These are phyloP conservation scores for Xerocomus spinulosus DNA, from an alignment of 768 basidiomycete genomes.

Conservation along the genomic window DNA sequence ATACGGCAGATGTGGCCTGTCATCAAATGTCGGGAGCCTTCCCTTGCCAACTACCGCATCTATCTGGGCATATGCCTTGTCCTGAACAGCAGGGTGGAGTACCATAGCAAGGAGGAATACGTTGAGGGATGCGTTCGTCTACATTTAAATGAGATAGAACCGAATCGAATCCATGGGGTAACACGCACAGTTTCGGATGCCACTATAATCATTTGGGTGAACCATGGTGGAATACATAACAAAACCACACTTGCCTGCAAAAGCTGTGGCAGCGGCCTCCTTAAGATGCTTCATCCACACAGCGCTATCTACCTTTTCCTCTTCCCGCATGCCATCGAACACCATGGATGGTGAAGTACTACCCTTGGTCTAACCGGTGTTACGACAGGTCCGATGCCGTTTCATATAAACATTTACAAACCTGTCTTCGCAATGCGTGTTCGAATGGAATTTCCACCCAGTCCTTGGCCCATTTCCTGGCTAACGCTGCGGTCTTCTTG, in stretches of 20 bases:
- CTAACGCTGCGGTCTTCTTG: slow-evolving; percentile 8
- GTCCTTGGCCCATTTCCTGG: slow-evolving; percentile 3
- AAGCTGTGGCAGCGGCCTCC: slow-evolving; percentile 14
- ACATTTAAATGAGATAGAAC: neutral
- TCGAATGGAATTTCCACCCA: slow-evolving; percentile 25
- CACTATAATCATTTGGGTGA: slow-evolving; percentile 2
- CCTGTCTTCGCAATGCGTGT: slow-evolving; percentile 24
- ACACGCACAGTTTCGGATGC: slow-evolving; percentile 16
- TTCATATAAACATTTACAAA: slow-evolving; percentile 2
- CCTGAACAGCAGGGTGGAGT: slow-evolving; percentile 16
- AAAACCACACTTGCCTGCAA: slow-evolving; percentile 5
- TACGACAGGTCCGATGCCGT: neutral
- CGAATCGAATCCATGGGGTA: neutral
- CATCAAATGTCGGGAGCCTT: slow-evolving; percentile 15
- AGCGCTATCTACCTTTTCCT: neutral
- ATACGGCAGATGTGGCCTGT: slow-evolving; percentile 30
- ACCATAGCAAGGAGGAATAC: slow-evolving; percentile 17
- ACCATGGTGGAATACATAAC: neutral
- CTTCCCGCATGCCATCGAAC: slow-evolving; percentile 10
- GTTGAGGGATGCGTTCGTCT: slow-evolving; percentile 8
- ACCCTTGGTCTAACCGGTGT: neutral
- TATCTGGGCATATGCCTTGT: slow-evolving; percentile 14
- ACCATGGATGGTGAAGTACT: slow-evolving; percentile 13
- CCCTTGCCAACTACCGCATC: slow-evolving; percentile 18
- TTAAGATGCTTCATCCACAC: slow-evolving; percentile 7